Evolutionary conservation across 2,329 filamentous ascomycete genomes (phyloP).

Genomic region (Colletotrichum sp.): DNA sequence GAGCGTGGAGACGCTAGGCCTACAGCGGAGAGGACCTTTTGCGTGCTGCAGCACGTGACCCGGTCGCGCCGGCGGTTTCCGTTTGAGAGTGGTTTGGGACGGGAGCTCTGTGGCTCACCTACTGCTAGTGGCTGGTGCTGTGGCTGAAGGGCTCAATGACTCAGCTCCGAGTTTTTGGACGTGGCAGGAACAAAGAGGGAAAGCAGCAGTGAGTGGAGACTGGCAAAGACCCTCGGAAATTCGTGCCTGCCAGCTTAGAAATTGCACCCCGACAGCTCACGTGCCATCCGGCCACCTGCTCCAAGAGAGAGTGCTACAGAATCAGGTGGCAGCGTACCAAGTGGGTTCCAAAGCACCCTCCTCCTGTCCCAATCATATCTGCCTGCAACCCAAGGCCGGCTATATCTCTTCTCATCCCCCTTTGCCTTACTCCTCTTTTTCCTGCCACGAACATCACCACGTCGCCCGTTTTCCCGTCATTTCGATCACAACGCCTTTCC

Average conservation of each 20-base stretch:
- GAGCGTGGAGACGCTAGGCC: constrained; percentile 12
- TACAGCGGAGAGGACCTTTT: neutral
- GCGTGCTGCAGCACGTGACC: constrained; percentile 8
- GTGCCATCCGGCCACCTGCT: neutral
- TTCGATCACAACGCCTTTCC: neutral
- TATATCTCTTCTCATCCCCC: constrained; percentile 14
- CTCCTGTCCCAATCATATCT: neutral
- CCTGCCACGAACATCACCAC: constrained; percentile 9
- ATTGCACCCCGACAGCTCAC: neutral
- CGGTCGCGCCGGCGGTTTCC: neutral
- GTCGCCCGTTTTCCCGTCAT: neutral
- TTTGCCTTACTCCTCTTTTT: constrained; percentile 13
- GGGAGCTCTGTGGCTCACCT: neutral
- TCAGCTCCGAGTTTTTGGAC: neutral
- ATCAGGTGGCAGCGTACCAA: constrained; percentile 7
- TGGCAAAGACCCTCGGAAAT: neutral
- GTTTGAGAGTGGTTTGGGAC: neutral
- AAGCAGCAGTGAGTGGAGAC: neutral
- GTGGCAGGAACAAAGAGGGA: neutral
- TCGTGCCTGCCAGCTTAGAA: neutral
- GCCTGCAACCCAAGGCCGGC: constrained; percentile 6
- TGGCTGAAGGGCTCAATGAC: neutral
- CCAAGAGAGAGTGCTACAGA: constrained; percentile 5
- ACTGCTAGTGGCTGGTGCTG: neutral
- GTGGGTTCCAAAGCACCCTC: constrained; percentile 10